These are phyloP conservation scores for Phytophthora ramorum DNA, from an alignment of 352 stramenopile genomes.

Conservation along the genomic window DNA sequence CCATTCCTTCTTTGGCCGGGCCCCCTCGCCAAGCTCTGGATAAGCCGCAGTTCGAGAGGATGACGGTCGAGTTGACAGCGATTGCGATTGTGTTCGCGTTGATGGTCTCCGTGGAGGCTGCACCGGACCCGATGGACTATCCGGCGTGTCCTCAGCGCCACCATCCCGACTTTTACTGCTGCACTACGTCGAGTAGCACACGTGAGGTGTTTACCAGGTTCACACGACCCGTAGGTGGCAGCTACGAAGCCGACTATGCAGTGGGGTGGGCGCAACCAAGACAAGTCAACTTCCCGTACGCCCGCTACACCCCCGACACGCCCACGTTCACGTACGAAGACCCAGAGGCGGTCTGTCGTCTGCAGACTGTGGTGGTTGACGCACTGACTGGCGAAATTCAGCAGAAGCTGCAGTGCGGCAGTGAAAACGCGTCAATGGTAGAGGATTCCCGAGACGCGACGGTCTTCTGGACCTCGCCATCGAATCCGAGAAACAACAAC, in stretches of 20 bases:
- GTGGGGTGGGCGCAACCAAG: slow-evolving; percentile 31
- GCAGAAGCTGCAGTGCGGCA: slow-evolving; percentile 41
- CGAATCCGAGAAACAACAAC: slow-evolving; percentile 58
- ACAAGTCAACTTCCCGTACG: slow-evolving; percentile 44
- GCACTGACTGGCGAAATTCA: slow-evolving; percentile 21
- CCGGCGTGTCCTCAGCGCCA: slow-evolving; percentile 41
- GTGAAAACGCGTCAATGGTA: slow-evolving; percentile 35
- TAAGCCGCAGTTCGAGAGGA: background rate
- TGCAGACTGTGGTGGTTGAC: slow-evolving; percentile 29
- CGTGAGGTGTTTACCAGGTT: slow-evolving; percentile 47
- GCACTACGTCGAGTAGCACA: slow-evolving; percentile 27
- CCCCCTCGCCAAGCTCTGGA: background rate
- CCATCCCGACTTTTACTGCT: slow-evolving; percentile 47
- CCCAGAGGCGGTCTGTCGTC: slow-evolving; percentile 28
- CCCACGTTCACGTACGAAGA: slow-evolving; percentile 44
- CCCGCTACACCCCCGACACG: slow-evolving; percentile 37
- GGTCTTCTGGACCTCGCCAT: slow-evolving; percentile 53
- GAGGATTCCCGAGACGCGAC: slow-evolving; percentile 36
- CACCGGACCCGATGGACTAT: slow-evolving; percentile 27
- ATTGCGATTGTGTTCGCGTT: slow-evolving; percentile 3
- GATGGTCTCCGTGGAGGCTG: slow-evolving; percentile 11
- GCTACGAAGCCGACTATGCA: slow-evolving; percentile 38
- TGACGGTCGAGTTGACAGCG: background rate
- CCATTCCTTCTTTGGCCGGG: slow-evolving; percentile 12
- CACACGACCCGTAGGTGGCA: slow-evolving; percentile 30